Conservation (phyloP, 306 rosid species). For the Gleditsia sinensis region DNA sequence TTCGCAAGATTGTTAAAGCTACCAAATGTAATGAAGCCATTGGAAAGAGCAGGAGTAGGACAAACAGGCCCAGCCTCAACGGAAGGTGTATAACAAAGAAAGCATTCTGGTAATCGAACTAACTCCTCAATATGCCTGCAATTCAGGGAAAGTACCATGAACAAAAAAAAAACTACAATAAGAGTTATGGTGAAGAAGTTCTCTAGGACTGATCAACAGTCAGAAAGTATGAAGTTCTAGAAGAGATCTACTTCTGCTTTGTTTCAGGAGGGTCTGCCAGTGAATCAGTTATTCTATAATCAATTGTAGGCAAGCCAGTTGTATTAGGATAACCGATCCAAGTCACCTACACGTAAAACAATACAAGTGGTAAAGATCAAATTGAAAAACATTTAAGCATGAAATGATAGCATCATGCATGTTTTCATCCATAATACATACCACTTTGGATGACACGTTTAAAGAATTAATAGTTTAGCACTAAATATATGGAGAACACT, state of each 20-base stretch:
- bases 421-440: conserved; percentile 6
- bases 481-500: neutral
- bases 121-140: conserved; percentile 92
- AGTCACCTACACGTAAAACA: conserved; percentile 70
- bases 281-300: conserved; percentile 93
- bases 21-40: conserved; percentile 94
- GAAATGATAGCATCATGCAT: conserved; percentile 1
- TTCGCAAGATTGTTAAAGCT: conserved; percentile 98
- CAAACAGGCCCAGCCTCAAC: conserved; percentile 91
- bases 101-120: conserved; percentile 82
- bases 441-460: conserved; percentile 3
- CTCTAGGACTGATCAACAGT: conserved; percentile 34
- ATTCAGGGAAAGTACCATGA: conserved; percentile 25
- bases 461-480: conserved; percentile 18
- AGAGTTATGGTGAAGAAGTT: conserved; percentile 9
- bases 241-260: conserved; percentile 77
- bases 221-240: conserved; percentile 34
- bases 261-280: conserved; percentile 87
- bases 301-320: conserved; percentile 95
- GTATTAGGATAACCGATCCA: conserved; percentile 99
- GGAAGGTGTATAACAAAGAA: conserved; percentile 97
- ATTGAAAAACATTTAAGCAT: conserved; percentile 15
- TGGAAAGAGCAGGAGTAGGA: conserved; percentile 92
- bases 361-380: conserved; percentile 20
- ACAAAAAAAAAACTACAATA: conserved; percentile 14